Conservation (phyloP, 345 rosid genomes). For the Psidium guajava region DNA sequence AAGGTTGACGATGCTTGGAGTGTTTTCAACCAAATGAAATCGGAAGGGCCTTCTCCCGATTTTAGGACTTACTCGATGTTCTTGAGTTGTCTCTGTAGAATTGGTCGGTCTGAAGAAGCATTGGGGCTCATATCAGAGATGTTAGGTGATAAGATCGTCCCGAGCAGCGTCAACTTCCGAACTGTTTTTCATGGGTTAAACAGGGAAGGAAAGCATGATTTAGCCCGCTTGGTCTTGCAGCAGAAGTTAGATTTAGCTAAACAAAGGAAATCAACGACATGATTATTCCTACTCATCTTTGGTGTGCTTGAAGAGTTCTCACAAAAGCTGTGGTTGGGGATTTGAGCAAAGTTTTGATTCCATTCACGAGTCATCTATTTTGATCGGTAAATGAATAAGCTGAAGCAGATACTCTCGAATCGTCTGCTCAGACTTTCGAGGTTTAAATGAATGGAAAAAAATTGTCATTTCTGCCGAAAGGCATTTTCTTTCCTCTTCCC, state of each 20-base stretch:
- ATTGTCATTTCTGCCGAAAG: not conserved
- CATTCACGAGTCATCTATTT: not conserved
- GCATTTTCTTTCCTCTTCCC: not conserved
- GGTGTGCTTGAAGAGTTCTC: not conserved
- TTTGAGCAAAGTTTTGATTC: not conserved
- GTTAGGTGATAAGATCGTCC: conserved; percentile 43
- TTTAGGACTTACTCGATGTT: conserved; percentile 64
- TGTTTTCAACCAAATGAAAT: conserved; percentile 28
- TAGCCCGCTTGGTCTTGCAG: conserved; percentile 40
- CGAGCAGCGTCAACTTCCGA: conserved; percentile 51
- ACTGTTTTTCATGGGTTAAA: conserved; percentile 60
- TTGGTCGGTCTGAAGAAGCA: conserved; percentile 56
- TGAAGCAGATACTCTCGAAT: not conserved
- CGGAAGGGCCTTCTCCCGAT: conserved; percentile 52
- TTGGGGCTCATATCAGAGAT: conserved; percentile 49
- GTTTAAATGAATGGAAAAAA: not conserved
- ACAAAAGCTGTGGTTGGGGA: not conserved
- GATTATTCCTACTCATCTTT: conserved; percentile 1
- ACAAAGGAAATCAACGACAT: conserved; percentile 31
- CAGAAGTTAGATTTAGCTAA: conserved; percentile 36
- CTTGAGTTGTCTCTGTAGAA: conserved; percentile 48
- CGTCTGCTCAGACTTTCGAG: not conserved
- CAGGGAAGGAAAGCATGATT: conserved; percentile 59
- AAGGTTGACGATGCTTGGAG: conserved; percentile 44
- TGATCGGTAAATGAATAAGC: not conserved